Percentiles rank a stretch among this genome's conserved stretches.
These are phyloP conservation scores for Neofusicoccum kwambonambiense DNA, from an alignment of 2,329 filamentous ascomycete genomes.

Conservation along the genomic window DNA sequence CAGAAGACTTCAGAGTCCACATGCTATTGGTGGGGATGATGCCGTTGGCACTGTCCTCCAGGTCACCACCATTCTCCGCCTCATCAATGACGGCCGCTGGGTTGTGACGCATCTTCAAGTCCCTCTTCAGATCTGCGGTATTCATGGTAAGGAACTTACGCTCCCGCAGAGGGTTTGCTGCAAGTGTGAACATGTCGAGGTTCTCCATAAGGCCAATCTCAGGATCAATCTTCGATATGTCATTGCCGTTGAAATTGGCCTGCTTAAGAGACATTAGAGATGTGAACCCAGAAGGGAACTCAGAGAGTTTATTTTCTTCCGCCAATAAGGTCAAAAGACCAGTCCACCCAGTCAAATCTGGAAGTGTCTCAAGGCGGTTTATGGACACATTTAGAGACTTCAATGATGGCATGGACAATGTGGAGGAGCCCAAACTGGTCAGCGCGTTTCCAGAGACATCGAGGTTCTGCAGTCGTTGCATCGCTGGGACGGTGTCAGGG, in stretches of 20 bases:
- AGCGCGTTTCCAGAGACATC: conserved; percentile 78
- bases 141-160: conserved; percentile 80
- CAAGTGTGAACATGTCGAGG: conserved; percentile 71
- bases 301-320: conserved; percentile 76
- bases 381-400: conserved; percentile 74
- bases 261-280: conserved; percentile 67
- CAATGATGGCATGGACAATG: conserved; percentile 67
- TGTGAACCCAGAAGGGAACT: conserved; percentile 74
- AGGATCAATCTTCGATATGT: conserved; percentile 72
- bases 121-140: conserved; percentile 77
- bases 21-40: neutral
- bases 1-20: conserved; percentile 36
- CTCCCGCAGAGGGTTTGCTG: conserved; percentile 87
- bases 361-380: conserved; percentile 73
- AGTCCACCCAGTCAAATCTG: conserved; percentile 71
- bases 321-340: conserved; percentile 71
- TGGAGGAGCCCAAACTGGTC: conserved; percentile 48
- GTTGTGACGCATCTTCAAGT: conserved; percentile 65
- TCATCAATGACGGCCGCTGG: conserved; percentile 37
- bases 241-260: conserved; percentile 82
- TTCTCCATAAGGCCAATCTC: conserved; percentile 77
- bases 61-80: neutral
- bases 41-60: neutral
- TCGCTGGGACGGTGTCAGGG: conserved; percentile 41
- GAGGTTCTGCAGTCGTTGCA: conserved; percentile 69